Percentiles rank a stretch among this genome's conserved stretches.
These are phyloP conservation scores for Musa itinerans DNA, from an alignment of 176 grass and related monocot genomes.

Conservation along the genomic window DNA sequence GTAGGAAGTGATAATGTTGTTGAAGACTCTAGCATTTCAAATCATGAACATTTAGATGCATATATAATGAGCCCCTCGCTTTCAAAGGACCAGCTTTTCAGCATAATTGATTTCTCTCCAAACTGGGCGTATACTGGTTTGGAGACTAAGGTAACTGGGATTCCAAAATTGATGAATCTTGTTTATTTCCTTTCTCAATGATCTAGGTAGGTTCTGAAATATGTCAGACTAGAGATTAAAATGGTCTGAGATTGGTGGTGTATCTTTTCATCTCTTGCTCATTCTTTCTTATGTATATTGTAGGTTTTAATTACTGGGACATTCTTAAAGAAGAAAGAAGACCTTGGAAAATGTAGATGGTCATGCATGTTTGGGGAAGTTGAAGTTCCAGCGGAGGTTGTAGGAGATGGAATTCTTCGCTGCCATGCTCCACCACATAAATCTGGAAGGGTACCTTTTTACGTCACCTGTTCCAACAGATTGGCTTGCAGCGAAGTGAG, in stretches of 20 bases:
- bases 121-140: conserved; percentile 49
- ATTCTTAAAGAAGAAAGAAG: conserved; percentile 81
- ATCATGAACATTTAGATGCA: conserved; percentile 64
- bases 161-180: conserved; percentile 3
- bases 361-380: conserved; percentile 98
- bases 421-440: conserved; percentile 67
- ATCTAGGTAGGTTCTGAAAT: neutral
- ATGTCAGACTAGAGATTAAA: neutral
- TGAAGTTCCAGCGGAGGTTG: conserved; percentile 76
- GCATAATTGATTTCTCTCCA: conserved; percentile 95
- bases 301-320: conserved; percentile 91
- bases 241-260: conserved; percentile 4
- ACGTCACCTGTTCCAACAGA: conserved; percentile 92
- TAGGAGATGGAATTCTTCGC: conserved; percentile 70
- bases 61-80: conserved; percentile 74
- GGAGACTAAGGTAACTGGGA: conserved; percentile 48
- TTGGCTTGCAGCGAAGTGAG: conserved; percentile 92
- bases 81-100: conserved; percentile 93
- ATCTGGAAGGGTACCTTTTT: conserved; percentile 79
- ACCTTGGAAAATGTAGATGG: conserved; percentile 73
- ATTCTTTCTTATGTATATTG: conserved; percentile 19
- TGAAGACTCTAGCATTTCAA: conserved; percentile 58
- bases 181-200: neutral
- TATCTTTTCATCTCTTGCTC: conserved; percentile 8
- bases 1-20: conserved; percentile 49